Conservation (phyloP, 2,329 filamentous ascomycete genomes). For the Berkeleyomyces rouxiae region DNA sequence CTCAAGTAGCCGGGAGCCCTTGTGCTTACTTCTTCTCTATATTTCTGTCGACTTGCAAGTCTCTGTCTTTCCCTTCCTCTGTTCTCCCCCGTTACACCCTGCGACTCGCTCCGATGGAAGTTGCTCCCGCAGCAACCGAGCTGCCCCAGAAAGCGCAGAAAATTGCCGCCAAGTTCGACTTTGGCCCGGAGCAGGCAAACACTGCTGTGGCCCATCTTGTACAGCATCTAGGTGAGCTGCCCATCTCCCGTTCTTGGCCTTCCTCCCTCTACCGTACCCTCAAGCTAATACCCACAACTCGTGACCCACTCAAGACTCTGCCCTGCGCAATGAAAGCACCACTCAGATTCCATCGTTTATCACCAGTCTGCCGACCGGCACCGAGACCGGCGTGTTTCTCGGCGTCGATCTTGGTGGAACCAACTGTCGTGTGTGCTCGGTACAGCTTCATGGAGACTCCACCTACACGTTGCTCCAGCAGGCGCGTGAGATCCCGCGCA, state of each 20-base stretch:
- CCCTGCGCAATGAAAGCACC: conserved; percentile 39
- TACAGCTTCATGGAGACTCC: conserved; percentile 34
- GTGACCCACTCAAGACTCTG: conserved; percentile 19
- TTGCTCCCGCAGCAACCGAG: background rate
- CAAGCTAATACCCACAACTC: background rate
- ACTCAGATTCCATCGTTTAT: conserved; percentile 69
- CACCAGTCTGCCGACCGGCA: conserved; percentile 59
- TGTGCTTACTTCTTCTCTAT: no score
- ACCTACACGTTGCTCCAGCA: conserved; percentile 55
- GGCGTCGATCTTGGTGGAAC: conserved; percentile 23
- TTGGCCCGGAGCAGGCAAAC: background rate
- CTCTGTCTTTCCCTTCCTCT: no score
- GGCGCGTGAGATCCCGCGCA: conserved; percentile 21
- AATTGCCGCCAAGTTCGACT: conserved; percentile 1
- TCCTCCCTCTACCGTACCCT: background rate
- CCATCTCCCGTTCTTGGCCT: background rate
- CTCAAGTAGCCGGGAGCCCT: no score
- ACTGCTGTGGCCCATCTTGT: conserved; percentile 3
- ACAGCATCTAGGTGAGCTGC: conserved; percentile 4
- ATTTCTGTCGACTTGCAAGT: no score
- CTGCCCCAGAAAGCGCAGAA: background rate
- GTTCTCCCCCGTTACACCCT: no score
- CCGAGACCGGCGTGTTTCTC: conserved; percentile 42
- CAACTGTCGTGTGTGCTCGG: conserved; percentile 21
- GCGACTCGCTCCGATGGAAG: no score